A percentile compares a stretch with the other conserved stretches of the same genome.
Evolutionary conservation across 768 basidiomycete genomes (phyloP).

Genomic region (Lentinula lateritia): DNA sequence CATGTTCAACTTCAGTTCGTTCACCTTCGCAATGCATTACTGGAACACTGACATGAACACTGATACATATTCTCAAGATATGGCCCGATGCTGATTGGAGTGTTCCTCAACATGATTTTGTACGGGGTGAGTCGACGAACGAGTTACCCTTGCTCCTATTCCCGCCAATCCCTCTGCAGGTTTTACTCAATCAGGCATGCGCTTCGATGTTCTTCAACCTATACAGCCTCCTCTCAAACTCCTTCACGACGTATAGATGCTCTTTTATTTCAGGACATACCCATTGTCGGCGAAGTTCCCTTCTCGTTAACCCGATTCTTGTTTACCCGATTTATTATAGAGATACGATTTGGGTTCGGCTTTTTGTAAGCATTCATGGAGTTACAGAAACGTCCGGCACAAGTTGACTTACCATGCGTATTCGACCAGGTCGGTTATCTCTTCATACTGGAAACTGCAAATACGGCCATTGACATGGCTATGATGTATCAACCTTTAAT

Average conservation of each 20-base stretch:
- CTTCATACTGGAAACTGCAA: conserved; percentile 35
- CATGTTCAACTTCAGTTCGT: conserved; percentile 3
- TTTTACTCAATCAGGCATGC: background rate
- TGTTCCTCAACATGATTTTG: conserved; percentile 3
- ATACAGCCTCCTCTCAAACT: too few relatives aligned
- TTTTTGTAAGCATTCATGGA: conserved; percentile 24
- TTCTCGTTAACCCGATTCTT: background rate
- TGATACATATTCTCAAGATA: background rate
- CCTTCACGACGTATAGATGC: background rate
- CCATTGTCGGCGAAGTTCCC: background rate
- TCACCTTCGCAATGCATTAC: background rate
- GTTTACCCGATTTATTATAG: conserved; percentile 15
- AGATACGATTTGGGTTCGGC: conserved; percentile 35
- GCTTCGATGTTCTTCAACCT: too few relatives aligned
- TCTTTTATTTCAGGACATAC: conserved; percentile 1
- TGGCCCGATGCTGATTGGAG: conserved; percentile 5
- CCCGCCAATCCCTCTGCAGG: background rate
- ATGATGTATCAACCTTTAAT: conserved; percentile 45
- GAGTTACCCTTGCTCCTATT: background rate
- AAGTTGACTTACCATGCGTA: background rate
- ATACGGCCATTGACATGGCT: conserved; percentile 38
- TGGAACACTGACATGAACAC: background rate
- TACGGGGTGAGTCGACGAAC: background rate
- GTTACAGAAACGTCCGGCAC: background rate
- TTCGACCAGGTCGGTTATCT: conserved; percentile 32